Percentiles rank a stretch among this genome's conserved stretches.
Evolutionary conservation across 2,329 filamentous ascomycete species (phyloP).

Genomic region (Lithohypha guttulata): DNA sequence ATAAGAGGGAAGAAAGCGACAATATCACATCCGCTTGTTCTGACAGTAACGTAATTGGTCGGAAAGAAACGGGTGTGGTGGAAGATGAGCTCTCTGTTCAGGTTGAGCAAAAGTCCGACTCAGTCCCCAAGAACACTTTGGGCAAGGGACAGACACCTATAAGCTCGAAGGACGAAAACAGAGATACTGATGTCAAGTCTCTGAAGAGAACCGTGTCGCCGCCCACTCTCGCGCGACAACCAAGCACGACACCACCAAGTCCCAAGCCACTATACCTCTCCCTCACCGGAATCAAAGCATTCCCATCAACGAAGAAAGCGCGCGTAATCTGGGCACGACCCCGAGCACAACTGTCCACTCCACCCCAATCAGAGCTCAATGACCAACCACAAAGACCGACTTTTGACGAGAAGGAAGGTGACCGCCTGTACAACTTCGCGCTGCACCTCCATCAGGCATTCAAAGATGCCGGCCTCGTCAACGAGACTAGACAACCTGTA

Average conservation of each 20-base stretch:
- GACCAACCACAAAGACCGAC: background rate
- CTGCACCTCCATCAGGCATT: slow-evolving; percentile 32
- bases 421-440: slow-evolving; percentile 33
- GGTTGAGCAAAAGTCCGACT: background rate
- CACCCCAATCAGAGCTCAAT: background rate
- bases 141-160: background rate
- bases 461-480: slow-evolving; percentile 32
- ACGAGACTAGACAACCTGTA: slow-evolving; percentile 47
- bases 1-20: background rate
- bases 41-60: no score
- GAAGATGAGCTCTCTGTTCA: background rate
- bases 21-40: no score
- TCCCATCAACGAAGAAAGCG: slow-evolving; percentile 12
- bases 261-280: slow-evolving; percentile 13
- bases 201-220: slow-evolving; percentile 9
- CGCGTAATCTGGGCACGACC: slow-evolving; percentile 24
- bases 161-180: background rate
- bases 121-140: background rate
- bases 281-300: slow-evolving; percentile 16
- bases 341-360: slow-evolving; percentile 28
- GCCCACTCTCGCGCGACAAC: slow-evolving; percentile 1
- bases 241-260: background rate
- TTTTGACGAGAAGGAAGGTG: slow-evolving; percentile 15
- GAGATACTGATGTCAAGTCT: slow-evolving; percentile 4
- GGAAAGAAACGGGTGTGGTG: background rate